These are phyloP conservation scores for Russula sp. DNA, from an alignment of 768 basidiomycete genomes.

Conservation along the genomic window DNA sequence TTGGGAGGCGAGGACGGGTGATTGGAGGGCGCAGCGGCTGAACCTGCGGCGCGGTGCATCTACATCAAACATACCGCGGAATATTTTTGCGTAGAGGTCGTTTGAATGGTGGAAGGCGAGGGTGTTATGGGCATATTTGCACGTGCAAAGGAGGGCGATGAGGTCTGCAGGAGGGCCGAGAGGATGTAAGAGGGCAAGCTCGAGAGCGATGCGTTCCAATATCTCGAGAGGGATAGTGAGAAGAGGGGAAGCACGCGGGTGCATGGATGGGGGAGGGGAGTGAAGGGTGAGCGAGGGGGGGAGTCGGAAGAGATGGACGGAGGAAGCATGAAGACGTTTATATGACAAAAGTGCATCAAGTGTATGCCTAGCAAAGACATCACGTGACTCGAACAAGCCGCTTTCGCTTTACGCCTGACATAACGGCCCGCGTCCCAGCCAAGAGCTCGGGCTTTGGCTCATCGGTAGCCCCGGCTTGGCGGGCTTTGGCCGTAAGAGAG, in stretches of 20 bases:
- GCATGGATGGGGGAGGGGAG: neutral
- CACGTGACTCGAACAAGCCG: no score
- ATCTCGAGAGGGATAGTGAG: conserved; percentile 35
- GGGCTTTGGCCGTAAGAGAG: no score
- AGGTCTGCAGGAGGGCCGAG: conserved; percentile 43
- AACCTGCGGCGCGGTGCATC: conserved; percentile 47
- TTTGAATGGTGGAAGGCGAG: conserved; percentile 31
- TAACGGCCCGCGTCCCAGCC: no score
- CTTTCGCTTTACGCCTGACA: no score
- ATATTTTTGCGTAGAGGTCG: conserved; percentile 47
- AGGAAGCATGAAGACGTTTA: conserved; percentile 13
- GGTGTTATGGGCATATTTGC: conserved; percentile 31
- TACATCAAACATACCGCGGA: conserved; percentile 48
- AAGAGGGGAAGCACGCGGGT: conserved; percentile 1
- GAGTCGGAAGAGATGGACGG: conserved; percentile 7
- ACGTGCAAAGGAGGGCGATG: conserved; percentile 42
- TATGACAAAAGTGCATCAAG: conserved; percentile 13
- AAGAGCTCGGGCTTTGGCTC: no score
- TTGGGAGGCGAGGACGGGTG: conserved; percentile 31
- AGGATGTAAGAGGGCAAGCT: conserved; percentile 34
- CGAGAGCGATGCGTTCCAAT: conserved; percentile 45
- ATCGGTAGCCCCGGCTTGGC: no score
- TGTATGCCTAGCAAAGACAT: no score
- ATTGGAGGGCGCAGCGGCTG: conserved; percentile 33
- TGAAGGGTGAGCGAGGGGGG: neutral